Base-by-base conservation (phyloP, 2,329 filamentous ascomycete genomes). In the Ceratocystis papillata region DNA sequence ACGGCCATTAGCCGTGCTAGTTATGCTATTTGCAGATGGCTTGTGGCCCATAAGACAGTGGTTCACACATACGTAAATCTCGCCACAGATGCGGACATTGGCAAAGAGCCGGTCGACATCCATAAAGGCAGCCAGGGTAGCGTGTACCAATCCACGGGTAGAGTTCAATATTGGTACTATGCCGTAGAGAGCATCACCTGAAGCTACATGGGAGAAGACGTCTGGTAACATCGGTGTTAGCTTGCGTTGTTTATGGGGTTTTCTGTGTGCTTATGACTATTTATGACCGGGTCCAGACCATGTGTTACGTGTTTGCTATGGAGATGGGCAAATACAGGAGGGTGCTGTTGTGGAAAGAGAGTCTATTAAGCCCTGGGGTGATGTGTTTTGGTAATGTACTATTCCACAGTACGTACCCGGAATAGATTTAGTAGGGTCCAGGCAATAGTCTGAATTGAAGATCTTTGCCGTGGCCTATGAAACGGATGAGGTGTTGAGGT, bases 151-250 rank as follows among this genome's bases (percentile, higher is more conserved):
- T 72, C 94, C 94, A 75, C 97, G 96, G 73, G 90, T 93, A 50
- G 89, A 95, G 79, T 99, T 99, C 74, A 97, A 93, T 76, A 96
- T 92, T 5, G 94, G 94, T 1, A 96, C 88, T 41, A 97, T 88
- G 70, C 92, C 94, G 66, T 86, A 86, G 64, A 81, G 76, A 0
- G 83, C 84, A 57, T 78, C 73, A 67, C 83, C 81, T 46, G 80
- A 79, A 72, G 95, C 90, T 5, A 96, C 88, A 17, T 85, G 81
- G 63, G 86, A 80, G 75, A 96, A 96, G 71, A 96, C 85, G 73
- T 94, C 90, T 87, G 69, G 63, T 44, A 17, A 57, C 10, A 8
- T 15, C 1, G 5, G 48, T 48, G 61, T 63, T 25, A 63, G 64
- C 46, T 25, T 4, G 48, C 8, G 22, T 3, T 53, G 17, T 53